A percentile compares a stretch with the other conserved stretches of the same genome.
phyloP scores from a whole-genome alignment of 306 rosid genomes.

The Sesbania bispinosa region DNA sequence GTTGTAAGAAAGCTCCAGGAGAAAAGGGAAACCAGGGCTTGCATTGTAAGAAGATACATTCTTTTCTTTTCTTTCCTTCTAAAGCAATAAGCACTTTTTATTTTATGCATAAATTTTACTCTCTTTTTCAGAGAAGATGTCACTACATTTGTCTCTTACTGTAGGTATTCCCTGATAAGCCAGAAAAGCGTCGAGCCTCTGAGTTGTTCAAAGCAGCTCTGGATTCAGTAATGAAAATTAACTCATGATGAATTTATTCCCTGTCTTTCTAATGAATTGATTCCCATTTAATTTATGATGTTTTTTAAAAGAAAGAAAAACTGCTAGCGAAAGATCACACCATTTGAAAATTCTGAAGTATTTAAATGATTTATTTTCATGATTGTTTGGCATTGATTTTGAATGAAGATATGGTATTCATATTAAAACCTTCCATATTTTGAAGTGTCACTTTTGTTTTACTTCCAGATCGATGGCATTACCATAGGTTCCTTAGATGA shows the following conservation, averaged over 20 bases:
- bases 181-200: slow-evolving; percentile 83
- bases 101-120: not conserved
- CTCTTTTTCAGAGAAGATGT: slow-evolving; percentile 2
- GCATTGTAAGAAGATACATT: slow-evolving; percentile 60
- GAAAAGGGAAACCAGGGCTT: slow-evolving; percentile 62
- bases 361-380: not conserved
- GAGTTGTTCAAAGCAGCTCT: slow-evolving; percentile 75
- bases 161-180: slow-evolving; percentile 95
- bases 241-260: slow-evolving; percentile 19
- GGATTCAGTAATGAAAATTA: slow-evolving; percentile 63
- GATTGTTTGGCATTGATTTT: not conserved
- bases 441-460: slow-evolving; percentile 26
- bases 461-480: slow-evolving; percentile 71
- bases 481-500: slow-evolving; percentile 87
- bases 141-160: slow-evolving; percentile 17
- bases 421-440: slow-evolving; percentile 2
- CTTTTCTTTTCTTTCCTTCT: slow-evolving; percentile 20
- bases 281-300: slow-evolving; percentile 4
- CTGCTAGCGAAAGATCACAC: slow-evolving; percentile 4
- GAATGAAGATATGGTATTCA: not conserved
- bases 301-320: not conserved
- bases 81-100: not conserved
- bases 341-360: not conserved
- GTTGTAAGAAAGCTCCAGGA: slow-evolving; percentile 80
- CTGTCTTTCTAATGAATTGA: slow-evolving; percentile 9